Percentiles rank a stretch among this genome's conserved stretches.
phyloP scores from a whole-genome alignment of 768 basidiomycete species.

The Suillus paluster region DNA sequence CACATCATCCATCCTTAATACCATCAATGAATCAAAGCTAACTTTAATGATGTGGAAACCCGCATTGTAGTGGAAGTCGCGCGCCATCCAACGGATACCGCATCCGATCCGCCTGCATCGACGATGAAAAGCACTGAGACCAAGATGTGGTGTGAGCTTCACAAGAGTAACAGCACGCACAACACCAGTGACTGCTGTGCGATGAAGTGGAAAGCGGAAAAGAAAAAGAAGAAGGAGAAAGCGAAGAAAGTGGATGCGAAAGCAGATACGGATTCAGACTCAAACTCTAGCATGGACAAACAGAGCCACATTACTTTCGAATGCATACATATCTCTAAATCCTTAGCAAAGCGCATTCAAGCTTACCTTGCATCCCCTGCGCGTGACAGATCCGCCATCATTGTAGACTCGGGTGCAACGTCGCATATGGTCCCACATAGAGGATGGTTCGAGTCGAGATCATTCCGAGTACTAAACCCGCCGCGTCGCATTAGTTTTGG shows the following conservation, averaged over 20 bases:
- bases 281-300: neutral
- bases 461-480: no score
- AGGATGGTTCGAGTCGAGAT: no score
- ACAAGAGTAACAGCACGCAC: neutral
- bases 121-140: neutral
- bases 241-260: neutral
- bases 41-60: neutral
- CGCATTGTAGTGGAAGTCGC: neutral
- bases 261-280: neutral
- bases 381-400: no score
- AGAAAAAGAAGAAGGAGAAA: neutral
- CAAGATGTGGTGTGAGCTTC: neutral
- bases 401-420: no score
- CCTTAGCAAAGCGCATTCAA: neutral
- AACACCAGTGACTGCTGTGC: neutral
- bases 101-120: neutral
- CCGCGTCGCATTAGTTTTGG: no score
- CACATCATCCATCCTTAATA: conserved; percentile 4
- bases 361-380: neutral
- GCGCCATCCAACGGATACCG: neutral
- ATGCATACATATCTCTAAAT: neutral
- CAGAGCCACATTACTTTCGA: neutral
- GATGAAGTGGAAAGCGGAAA: neutral
- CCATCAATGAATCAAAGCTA: neutral
- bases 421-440: no score